Conservation (phyloP, 148 eudicot species). For the Agrostemma githago region DNA sequence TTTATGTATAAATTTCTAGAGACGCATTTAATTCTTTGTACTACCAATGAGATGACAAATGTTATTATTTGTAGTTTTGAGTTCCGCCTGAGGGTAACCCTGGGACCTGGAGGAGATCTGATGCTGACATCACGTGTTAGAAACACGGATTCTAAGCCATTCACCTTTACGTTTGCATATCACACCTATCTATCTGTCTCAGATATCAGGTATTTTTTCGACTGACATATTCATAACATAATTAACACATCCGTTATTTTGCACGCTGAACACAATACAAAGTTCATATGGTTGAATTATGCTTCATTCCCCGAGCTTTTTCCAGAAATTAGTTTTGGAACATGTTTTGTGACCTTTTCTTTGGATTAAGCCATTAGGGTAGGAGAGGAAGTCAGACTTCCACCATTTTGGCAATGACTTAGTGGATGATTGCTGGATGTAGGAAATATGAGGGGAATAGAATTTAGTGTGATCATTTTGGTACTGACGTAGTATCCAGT, state of each 20-base stretch:
- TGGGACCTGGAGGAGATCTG: conserved; percentile 91
- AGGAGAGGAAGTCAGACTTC: too few relatives aligned
- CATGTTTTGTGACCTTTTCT: too few relatives aligned
- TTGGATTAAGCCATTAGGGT: too few relatives aligned
- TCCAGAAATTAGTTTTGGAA: background rate
- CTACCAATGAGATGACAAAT: conserved; percentile 4
- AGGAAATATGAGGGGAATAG: too few relatives aligned
- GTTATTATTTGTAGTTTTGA: conserved; percentile 52
- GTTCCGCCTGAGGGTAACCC: conserved; percentile 75
- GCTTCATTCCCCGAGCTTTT: background rate
- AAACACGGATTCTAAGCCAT: conserved; percentile 82
- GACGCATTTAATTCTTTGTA: background rate
- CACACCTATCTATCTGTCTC: conserved; percentile 90
- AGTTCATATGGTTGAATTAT: background rate
- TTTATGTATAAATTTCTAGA: background rate
- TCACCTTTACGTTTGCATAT: conserved; percentile 84
- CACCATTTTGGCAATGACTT: too few relatives aligned
- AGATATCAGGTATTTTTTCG: conserved; percentile 59
- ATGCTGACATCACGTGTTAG: conserved; percentile 88
- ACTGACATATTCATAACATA: background rate
- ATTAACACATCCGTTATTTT: background rate
- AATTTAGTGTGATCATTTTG: too few relatives aligned
- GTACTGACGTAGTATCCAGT: too few relatives aligned
- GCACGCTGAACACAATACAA: background rate
- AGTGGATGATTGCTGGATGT: too few relatives aligned